Evolutionary conservation across 2,329 filamentous ascomycete species (phyloP).

Genomic region (Alternaria metachromatica): DNA sequence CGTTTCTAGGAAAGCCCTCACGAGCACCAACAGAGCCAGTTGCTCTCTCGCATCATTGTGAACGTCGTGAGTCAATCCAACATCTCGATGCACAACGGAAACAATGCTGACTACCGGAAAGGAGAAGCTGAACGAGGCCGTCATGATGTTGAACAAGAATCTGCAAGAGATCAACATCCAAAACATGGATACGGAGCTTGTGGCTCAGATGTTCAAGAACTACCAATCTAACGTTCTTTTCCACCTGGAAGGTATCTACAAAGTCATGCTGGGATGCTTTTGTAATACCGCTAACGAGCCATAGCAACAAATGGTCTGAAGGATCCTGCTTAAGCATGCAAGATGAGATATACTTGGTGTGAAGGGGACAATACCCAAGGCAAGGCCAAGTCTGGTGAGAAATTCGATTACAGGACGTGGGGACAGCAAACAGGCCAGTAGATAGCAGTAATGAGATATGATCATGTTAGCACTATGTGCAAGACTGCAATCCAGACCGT

Average conservation of each 20-base stretch:
- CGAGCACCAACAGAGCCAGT: constrained; percentile 93
- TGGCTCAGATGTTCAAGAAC: constrained; percentile 99
- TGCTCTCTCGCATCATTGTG: constrained; percentile 93
- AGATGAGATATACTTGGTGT: not conserved
- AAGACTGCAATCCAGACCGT: not conserved
- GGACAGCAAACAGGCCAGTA: not conserved
- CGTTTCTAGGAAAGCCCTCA: constrained; percentile 82
- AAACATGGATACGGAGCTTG: constrained; percentile 98
- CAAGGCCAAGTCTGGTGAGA: not conserved
- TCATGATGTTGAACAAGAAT: constrained; percentile 90
- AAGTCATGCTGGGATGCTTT: constrained; percentile 3
- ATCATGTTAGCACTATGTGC: not conserved
- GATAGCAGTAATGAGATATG: constrained; percentile 11
- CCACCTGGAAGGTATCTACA: constrained; percentile 81
- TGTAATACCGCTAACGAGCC: not conserved
- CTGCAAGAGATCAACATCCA: constrained; percentile 97
- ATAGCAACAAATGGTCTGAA: constrained; percentile 83
- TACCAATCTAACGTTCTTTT: constrained; percentile 98
- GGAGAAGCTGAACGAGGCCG: constrained; percentile 97
- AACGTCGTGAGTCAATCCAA: constrained; percentile 78
- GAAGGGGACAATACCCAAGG: not conserved
- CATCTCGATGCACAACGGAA: not conserved
- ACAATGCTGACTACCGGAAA: constrained; percentile 50
- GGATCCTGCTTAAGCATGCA: constrained; percentile 67
- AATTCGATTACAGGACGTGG: not conserved